Evolutionary conservation across 176 grass and related monocot genomes (phyloP), one percentile per base, ranked within the genome.

Genomic region (Phoenix dactylifera): DNA sequence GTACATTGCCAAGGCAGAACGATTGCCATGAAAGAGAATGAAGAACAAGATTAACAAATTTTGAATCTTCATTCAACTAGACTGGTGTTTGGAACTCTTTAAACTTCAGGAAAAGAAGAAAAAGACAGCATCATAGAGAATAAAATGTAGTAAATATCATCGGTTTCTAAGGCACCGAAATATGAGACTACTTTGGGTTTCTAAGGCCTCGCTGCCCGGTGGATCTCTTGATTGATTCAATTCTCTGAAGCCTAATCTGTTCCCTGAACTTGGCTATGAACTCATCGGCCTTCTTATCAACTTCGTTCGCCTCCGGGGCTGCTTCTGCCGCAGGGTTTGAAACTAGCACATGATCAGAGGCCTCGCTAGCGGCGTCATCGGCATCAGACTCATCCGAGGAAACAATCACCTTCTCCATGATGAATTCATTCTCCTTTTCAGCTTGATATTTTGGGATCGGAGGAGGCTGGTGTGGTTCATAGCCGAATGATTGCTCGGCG

Each of bases 251-350:
- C 50, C 93, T 79, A 60, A 98, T 98, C 66, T 91, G 88, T 62
- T 98, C 93, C 65, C 87, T 91, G 78, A 98, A 98, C 72, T 76
- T 78, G 17, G 87, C 79, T 24, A 89, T 89, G 74, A 86, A 95
- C 49, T 95, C 90, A 66, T 54, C 64, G 3, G 92, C 92, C 69
- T 97, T 97, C 78, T 83, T 97, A 55, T 97, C 93, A 49, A 98
- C 93, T 67, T 98, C 93, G 53, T 92, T 92, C 74, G 70, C 77
- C 26, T 85, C 68, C n/a, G 78, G 65, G 69, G 76, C 81, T 58
- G 79, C 64, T 51, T 65, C 71, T 51, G 82, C 59, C 67, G 5
- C 44, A 63, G 49, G 28, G 51, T 18, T 72, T 19, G 15, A 4
- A 6, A 16, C 44, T 49, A 12, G 35, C 15, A 32, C 79, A 51